Conservation (phyloP, 2,329 filamentous ascomycete genomes). For the Sporothrix luriei region DNA sequence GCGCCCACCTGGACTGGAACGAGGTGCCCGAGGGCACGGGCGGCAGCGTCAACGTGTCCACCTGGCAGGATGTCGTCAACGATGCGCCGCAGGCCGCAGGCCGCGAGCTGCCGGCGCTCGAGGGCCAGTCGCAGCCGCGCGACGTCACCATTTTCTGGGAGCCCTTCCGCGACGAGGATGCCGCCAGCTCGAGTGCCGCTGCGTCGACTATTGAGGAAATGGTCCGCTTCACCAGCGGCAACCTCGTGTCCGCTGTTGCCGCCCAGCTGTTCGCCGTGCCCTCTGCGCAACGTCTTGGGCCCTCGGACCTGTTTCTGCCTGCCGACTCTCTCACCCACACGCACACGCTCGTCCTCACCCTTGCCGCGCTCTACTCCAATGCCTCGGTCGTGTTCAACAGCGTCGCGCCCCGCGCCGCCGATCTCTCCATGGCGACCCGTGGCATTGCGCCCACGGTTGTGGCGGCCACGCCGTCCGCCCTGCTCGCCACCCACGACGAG, state of each 20-base stretch:
- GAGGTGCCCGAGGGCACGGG: constrained; percentile 78
- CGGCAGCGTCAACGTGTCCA: constrained; percentile 75
- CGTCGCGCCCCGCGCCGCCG: constrained; percentile 71
- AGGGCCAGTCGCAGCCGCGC: constrained; percentile 56
- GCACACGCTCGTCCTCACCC: constrained; percentile 76
- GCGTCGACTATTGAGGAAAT: constrained; percentile 61
- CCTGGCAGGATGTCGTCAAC: constrained; percentile 87
- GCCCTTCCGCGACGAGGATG: constrained; percentile 30
- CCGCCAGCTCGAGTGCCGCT: constrained; percentile 43
- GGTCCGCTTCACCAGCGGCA: constrained; percentile 77
- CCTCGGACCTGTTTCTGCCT: constrained; percentile 80
- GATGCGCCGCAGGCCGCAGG: constrained; percentile 64
- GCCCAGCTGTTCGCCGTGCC: constrained; percentile 77
- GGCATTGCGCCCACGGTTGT: constrained; percentile 80
- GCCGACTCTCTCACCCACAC: constrained; percentile 78
- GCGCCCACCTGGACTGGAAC: constrained; percentile 92
- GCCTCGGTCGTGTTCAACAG: constrained; percentile 86
- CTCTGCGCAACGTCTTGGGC: constrained; percentile 69
- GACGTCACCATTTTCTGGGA: constrained; percentile 71
- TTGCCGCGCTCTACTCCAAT: constrained; percentile 82
- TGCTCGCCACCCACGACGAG: constrained; percentile 67
- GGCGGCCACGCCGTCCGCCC: constrained; percentile 73
- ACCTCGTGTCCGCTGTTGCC: constrained; percentile 84
- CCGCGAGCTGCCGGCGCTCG: constrained; percentile 65
- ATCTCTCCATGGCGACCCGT: constrained; percentile 72